These are phyloP conservation scores for Cnidoscolus chayamansa DNA, from an alignment of 441 rosid genomes.

Conservation along the genomic window DNA sequence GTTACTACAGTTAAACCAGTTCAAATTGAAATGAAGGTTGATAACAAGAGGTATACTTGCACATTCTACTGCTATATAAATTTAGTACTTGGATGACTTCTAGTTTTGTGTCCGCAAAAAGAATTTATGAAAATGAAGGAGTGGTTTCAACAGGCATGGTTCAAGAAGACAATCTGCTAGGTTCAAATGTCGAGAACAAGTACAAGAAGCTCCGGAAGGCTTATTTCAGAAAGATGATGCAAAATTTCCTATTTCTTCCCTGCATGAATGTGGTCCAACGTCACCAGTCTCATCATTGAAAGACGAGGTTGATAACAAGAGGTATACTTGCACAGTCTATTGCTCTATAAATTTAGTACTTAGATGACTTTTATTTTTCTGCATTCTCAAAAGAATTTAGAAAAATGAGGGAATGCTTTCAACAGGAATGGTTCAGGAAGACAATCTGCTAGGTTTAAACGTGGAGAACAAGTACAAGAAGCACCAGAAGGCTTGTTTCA, in stretches of 20 bases:
- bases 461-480: conserved; percentile 24
- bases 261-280: conserved; percentile 14
- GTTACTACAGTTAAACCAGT: background rate
- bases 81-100: background rate
- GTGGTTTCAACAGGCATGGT: conserved; percentile 16
- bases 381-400: background rate
- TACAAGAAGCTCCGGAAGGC: conserved; percentile 16
- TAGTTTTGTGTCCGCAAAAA: background rate
- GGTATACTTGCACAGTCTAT: conserved; percentile 16
- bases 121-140: background rate
- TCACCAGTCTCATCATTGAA: conserved; percentile 26
- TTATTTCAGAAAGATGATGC: conserved; percentile 9
- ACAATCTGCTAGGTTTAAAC: conserved; percentile 18
- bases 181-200: conserved; percentile 16
- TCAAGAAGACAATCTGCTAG: conserved; percentile 21
- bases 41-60: conserved; percentile 20
- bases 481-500: background rate
- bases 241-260: conserved; percentile 30
- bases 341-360: background rate
- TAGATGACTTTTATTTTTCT: background rate
- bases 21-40: conserved; percentile 11
- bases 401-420: conserved; percentile 3
- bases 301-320: conserved; percentile 3
- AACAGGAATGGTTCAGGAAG: conserved; percentile 19
- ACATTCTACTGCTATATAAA: background rate